phyloP scores from a whole-genome alignment of 805 yeast species.

The Candida morakotiae region DNA sequence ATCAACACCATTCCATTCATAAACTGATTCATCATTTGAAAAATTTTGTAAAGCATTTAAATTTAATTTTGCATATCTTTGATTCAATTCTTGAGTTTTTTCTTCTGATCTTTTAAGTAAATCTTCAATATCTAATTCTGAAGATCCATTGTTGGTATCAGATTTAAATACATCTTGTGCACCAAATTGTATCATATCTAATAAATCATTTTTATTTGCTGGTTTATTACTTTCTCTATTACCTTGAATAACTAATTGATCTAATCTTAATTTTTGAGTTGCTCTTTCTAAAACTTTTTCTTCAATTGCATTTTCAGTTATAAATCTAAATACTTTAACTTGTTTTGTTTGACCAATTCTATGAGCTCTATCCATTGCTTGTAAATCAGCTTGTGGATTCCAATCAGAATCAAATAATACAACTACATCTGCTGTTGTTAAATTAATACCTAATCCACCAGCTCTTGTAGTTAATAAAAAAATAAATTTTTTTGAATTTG shows the following conservation, averaged over 20 bases:
- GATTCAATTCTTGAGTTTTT: conserved; percentile 58
- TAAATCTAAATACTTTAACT: conserved; percentile 72
- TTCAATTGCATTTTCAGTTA: conserved; percentile 80
- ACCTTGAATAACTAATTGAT: conserved; percentile 80
- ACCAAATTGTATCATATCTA: conserved; percentile 81
- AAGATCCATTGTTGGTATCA: conserved; percentile 33
- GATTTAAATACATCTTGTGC: conserved; percentile 59
- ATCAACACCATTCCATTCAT: conserved; percentile 86
- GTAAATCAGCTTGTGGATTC: conserved; percentile 88
- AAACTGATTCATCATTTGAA: conserved; percentile 62
- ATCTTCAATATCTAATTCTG: conserved; percentile 57
- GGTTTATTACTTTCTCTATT: conserved; percentile 48
- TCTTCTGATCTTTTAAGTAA: conserved; percentile 57
- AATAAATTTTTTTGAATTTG: conserved; percentile 67
- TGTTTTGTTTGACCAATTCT: conserved; percentile 85
- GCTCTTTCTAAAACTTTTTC: conserved; percentile 81
- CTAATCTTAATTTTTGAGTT: conserved; percentile 71
- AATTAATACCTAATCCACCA: conserved; percentile 84
- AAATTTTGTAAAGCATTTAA: conserved; percentile 76
- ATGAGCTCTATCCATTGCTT: conserved; percentile 88
- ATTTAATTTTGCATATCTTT: conserved; percentile 63
- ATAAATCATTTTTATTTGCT: conserved; percentile 63
- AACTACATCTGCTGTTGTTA: conserved; percentile 78
- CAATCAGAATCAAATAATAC: conserved; percentile 77
- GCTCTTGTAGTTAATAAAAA: conserved; percentile 80